These are phyloP conservation scores for Biscutella laevigata DNA, from an alignment of 441 rosid genomes.

Conservation along the genomic window DNA sequence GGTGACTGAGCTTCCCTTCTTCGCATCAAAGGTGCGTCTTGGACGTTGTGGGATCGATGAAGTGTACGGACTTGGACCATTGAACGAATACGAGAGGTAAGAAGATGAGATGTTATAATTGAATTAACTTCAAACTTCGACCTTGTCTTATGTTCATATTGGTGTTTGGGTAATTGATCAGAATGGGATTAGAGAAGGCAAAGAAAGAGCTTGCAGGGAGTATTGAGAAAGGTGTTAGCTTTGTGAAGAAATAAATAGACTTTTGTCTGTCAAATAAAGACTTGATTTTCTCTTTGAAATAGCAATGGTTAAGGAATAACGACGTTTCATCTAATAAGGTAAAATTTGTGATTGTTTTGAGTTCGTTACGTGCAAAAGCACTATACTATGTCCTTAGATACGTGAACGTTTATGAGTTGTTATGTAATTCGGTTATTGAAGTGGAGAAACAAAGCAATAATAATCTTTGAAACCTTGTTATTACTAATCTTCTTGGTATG, in stretches of 20 bases:
- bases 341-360: not conserved
- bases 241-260: slow-evolving; percentile 43
- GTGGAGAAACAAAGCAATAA: too few relatives aligned
- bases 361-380: not conserved
- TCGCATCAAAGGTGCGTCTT: slow-evolving; percentile 70
- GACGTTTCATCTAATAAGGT: not conserved
- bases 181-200: slow-evolving; percentile 78
- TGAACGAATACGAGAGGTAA: slow-evolving; percentile 83
- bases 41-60: slow-evolving; percentile 72
- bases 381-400: not conserved
- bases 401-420: not conserved
- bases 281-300: not conserved
- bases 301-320: slow-evolving; percentile 12
- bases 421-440: not conserved
- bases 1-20: slow-evolving; percentile 97
- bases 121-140: not conserved
- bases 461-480: too few relatives aligned
- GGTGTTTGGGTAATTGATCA: slow-evolving; percentile 11
- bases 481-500: too few relatives aligned
- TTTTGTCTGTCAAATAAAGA: not conserved
- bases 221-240: slow-evolving; percentile 71
- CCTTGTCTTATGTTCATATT: not conserved
- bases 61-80: slow-evolving; percentile 64
- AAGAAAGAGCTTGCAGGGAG: slow-evolving; percentile 76
- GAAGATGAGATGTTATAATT: not conserved